These are phyloP conservation scores for Neurospora cerealis DNA, from an alignment of 495 filamentous ascomycete genomes.

Conservation along the genomic window DNA sequence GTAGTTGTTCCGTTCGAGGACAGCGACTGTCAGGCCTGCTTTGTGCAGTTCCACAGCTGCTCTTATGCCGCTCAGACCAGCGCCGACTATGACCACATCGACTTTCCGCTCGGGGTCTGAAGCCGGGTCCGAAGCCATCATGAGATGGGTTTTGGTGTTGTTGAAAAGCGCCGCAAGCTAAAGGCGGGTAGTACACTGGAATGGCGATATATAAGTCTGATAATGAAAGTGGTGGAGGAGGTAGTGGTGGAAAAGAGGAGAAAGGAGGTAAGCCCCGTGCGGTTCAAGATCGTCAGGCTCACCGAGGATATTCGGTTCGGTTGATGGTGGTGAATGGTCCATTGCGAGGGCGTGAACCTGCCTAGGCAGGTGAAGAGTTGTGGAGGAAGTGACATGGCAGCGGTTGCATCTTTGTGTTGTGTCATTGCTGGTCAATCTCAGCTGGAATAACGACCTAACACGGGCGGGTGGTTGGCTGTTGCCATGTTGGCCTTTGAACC, in stretches of 20 bases:
- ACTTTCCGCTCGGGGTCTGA: neutral
- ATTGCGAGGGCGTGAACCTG: too few species aligned
- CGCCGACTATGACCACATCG: conserved; percentile 37
- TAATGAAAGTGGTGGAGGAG: too few species aligned
- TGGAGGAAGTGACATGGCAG: neutral
- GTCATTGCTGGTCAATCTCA: neutral
- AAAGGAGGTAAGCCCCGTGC: too few species aligned
- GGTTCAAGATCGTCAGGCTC: too few species aligned
- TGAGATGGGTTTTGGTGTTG: too few species aligned
- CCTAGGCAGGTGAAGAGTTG: too few species aligned
- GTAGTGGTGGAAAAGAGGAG: too few species aligned
- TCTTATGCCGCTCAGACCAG: conserved; percentile 37
- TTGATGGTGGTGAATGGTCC: too few species aligned
- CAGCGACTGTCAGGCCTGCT: conserved; percentile 29
- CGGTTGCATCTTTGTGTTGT: neutral
- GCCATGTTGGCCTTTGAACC: neutral
- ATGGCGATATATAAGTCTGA: too few species aligned
- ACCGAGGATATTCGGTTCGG: too few species aligned
- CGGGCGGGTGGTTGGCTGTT: neutral
- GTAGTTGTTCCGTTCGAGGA: conserved; percentile 41
- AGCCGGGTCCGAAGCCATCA: neutral
- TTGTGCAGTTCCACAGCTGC: conserved; percentile 32
- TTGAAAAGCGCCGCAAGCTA: too few species aligned
- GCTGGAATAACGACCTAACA: neutral
- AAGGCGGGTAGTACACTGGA: too few species aligned